Base-by-base conservation (phyloP, 805 yeast species). In the Starmerella lactis-condensi region DNA sequence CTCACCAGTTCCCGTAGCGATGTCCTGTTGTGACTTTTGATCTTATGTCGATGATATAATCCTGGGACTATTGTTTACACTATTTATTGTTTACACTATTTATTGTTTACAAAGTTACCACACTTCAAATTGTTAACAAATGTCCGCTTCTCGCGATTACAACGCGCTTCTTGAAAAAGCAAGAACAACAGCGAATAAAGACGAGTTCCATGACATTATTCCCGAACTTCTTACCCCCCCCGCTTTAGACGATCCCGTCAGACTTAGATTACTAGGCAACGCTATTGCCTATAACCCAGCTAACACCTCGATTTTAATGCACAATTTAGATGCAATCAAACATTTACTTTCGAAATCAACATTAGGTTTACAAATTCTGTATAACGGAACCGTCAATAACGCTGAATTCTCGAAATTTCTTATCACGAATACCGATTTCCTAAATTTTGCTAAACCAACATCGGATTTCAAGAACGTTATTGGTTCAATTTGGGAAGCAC, bases 191-290 rank as follows among this genome's bases (percentile, higher is more conserved):
- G 33, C 31, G 8, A 25, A 31, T 12, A 24, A 31, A 6, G 19
- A 26, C 6, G 21, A 21, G 6, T 29, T 39, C 17, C 25, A 27
- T 12, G 22, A 19, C 10, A 25, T 33, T 11, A 33, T 40, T 29
- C 21, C 29, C 8, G 35, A 12, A 3, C 32, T 40, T 5, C 13
- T 24, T 12, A 28, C 29, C 8, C 18, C 23, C 5, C 32, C 14
- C 1, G 23, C 29, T n/a, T 29, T 38, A 10, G 24, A 18, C 6
- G 36, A 40, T 18, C 29, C 34, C 7, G 30, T 36, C 2, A 19
- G 22, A 13, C 29, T 40, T 21, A 20, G 44, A 14, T 34, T 40
- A 4, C 40, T 40, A 4, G 44, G 42, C 6, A 40, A 40, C 25
- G 32, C 39, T 6, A 33, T 40, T 4, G 38, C 38, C 9, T 24